Conservation (phyloP, 164 flowering plant genomes). For the Magnolia changhungtana region DNA sequence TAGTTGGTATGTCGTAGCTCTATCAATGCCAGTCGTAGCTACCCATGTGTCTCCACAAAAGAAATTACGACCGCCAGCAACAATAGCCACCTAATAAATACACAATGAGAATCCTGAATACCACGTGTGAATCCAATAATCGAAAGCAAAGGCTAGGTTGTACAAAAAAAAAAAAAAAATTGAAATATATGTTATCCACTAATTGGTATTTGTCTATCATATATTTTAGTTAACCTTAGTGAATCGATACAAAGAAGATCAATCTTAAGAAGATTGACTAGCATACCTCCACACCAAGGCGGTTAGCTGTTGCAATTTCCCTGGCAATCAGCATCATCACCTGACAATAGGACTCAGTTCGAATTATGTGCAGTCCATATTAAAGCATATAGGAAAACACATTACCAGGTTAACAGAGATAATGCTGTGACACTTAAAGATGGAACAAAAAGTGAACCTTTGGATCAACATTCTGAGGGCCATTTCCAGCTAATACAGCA, state of each 20-base stretch:
- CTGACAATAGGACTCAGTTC: constrained; percentile 34
- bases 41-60: constrained; percentile 94
- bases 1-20: constrained; percentile 81
- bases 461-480: constrained; percentile 79
- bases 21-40: constrained; percentile 71
- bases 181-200: background rate
- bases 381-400: background rate
- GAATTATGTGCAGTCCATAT: background rate
- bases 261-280: background rate
- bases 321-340: constrained; percentile 76
- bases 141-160: background rate
- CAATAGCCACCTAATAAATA: constrained; percentile 72
- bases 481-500: constrained; percentile 70
- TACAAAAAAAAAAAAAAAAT: background rate
- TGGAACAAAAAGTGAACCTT: constrained; percentile 46
- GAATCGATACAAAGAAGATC: background rate
- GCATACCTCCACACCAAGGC: constrained; percentile 79
- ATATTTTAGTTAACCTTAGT: too few species aligned
- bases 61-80: constrained; percentile 92
- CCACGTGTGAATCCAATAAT: background rate
- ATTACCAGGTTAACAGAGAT: background rate
- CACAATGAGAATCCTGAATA: background rate
- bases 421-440: background rate
- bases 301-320: constrained; percentile 78
- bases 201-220: background rate